Evolutionary conservation across 2,329 filamentous ascomycete species (phyloP), one percentile per base, ranked within the genome.

Genomic region (Fusarium succisae): DNA sequence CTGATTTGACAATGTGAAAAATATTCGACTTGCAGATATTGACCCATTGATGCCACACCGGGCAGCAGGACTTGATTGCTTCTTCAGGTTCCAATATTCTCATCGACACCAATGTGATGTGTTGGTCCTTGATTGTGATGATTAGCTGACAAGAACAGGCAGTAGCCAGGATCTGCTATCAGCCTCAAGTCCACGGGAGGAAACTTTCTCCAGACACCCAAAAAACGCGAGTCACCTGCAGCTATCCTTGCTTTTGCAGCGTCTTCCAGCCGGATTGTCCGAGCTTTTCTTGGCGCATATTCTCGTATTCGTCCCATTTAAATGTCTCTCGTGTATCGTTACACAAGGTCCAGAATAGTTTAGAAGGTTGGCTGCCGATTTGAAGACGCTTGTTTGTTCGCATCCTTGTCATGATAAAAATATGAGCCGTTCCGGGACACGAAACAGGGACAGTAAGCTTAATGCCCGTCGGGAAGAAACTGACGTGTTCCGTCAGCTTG

Each of bases 281-380:
- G 61, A 57, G 35, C 26, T 64, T 37, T 35, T 43, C 56, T 54
- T 69, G 43, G 57, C 24, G 44, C 38, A 59, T 45, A 51, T 28
- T 47, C 72, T 78, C 77, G 75, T 78, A 74, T 78, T 71, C 51
- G 54, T 54, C 50, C 56, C 58, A 56, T 58, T 61, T 44, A 62
- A 56, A 41, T 63, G 22, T 43, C 38, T 63, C 24, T 67, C 37
- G 63, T 66, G 59, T 30, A 45, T 47, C 65, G 69, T 57, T 37
- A 47, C 56, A 69, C 70, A 69, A 37, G 20, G 47, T 26, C 35
- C 18, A 43, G 26, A 41, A 43, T 43, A 48, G 44, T 20, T 44
- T 24, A n/a, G n/a, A 69, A 53, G n/a, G 28, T 28, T 54, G 17
- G n/a, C 66, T 69, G 55, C 67, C 63, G 38, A 45, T 28, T 38